A percentile compares a stretch with the other conserved stretches of the same genome.
Conservation (phyloP, 768 basidiomycete genomes). For the Rhodosporidiobolus sp. region DNA sequence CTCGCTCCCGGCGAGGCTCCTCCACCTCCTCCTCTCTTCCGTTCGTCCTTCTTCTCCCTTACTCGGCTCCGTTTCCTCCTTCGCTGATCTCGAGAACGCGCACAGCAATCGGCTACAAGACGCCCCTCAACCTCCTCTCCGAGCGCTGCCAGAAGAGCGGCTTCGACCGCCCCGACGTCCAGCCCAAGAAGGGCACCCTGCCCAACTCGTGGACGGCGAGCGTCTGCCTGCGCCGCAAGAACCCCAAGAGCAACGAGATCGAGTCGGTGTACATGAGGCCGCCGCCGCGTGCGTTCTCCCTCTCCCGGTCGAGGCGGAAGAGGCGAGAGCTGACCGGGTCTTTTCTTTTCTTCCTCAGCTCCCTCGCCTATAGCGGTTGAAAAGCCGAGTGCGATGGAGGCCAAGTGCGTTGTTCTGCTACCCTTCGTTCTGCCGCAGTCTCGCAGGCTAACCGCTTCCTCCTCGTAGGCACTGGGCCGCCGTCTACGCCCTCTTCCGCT, state of each 20-base stretch:
- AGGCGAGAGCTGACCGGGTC: too few relatives aligned
- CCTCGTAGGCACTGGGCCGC: constrained; percentile 22
- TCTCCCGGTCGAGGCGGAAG: constrained; percentile 30
- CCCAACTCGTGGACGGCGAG: constrained; percentile 61
- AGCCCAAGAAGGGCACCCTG: constrained; percentile 57
- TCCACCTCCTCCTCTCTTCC: constrained; percentile 35
- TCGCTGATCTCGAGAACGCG: not conserved
- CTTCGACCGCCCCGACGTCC: constrained; percentile 80
- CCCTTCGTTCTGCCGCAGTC: too few relatives aligned
- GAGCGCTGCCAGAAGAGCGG: constrained; percentile 89
- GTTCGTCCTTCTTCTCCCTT: not conserved
- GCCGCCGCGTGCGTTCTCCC: constrained; percentile 57
- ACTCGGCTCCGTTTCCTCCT: not conserved
- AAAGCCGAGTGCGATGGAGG: constrained; percentile 68
- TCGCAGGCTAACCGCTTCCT: not conserved
- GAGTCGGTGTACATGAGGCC: constrained; percentile 72
- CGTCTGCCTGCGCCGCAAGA: constrained; percentile 64
- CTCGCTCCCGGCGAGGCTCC: constrained; percentile 29
- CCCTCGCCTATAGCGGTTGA: constrained; percentile 48
- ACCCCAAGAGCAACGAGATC: constrained; percentile 62
- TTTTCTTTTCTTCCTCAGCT: not conserved
- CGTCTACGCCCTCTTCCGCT: constrained; percentile 41
- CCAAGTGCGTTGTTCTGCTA: constrained; percentile 82
- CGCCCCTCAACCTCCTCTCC: constrained; percentile 70
- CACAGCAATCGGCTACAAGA: constrained; percentile 64